phyloP scores from a whole-genome alignment of 2,329 filamentous ascomycete species.

The Fusarium sp. region DNA sequence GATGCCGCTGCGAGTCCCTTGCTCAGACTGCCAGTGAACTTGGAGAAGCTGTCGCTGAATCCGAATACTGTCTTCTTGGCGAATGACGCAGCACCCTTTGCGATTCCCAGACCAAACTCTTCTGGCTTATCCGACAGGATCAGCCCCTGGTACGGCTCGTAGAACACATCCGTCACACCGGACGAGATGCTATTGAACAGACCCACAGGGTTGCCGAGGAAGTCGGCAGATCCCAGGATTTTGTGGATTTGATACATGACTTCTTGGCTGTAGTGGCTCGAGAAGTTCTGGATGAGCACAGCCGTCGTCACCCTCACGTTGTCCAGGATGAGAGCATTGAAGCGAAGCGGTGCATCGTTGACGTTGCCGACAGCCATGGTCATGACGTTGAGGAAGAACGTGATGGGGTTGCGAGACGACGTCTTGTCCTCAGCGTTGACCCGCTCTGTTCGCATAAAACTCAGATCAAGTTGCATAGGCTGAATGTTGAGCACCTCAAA shows the following conservation, averaged over 20 bases:
- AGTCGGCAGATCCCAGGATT: slow-evolving; percentile 95
- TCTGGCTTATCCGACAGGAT: slow-evolving; percentile 96
- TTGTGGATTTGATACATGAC: slow-evolving; percentile 96
- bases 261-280: slow-evolving; percentile 96
- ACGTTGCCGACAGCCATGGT: slow-evolving; percentile 99
- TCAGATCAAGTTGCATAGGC: slow-evolving; percentile 96
- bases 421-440: slow-evolving; percentile 97
- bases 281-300: slow-evolving; percentile 84
- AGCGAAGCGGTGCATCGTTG: slow-evolving; percentile 93
- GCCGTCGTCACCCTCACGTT: slow-evolving; percentile 91
- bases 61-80: slow-evolving; percentile 99
- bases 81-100: slow-evolving; percentile 95
- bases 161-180: slow-evolving; percentile 97
- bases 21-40: slow-evolving; percentile 95
- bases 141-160: slow-evolving; percentile 97
- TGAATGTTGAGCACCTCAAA: slow-evolving; percentile 97
- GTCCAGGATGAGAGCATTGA: slow-evolving; percentile 94
- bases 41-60: slow-evolving; percentile 95
- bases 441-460: slow-evolving; percentile 94
- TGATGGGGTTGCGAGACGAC: slow-evolving; percentile 88
- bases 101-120: slow-evolving; percentile 93
- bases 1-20: slow-evolving; percentile 96
- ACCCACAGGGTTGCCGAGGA: slow-evolving; percentile 95
- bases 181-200: slow-evolving; percentile 99
- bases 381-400: slow-evolving; percentile 98